Percentiles rank a stretch among this genome's conserved stretches.
Conservation (phyloP, 805 yeast species). For the Monosporozyma yasuniensis region DNA sequence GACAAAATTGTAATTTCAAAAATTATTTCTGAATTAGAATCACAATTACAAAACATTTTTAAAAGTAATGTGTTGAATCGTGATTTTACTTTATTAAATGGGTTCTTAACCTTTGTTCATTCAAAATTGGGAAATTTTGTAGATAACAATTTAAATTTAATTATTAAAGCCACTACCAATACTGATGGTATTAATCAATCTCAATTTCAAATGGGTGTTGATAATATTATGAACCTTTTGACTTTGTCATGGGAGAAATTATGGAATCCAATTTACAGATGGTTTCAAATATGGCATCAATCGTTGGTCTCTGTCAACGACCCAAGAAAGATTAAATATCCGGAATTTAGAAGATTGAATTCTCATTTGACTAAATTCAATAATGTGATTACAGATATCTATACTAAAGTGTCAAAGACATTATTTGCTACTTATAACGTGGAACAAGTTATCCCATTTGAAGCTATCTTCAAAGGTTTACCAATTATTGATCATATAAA, state of each 20-base stretch:
- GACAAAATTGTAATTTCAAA: constrained; percentile 10
- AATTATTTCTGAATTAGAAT: constrained; percentile 13
- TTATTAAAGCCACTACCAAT: not conserved
- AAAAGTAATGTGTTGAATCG: constrained; percentile 19
- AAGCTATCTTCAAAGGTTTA: not conserved
- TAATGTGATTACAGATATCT: constrained; percentile 41
- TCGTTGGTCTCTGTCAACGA: constrained; percentile 10
- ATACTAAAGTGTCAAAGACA: constrained; percentile 31
- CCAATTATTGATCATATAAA: constrained; percentile 7
- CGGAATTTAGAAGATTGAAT: constrained; percentile 50
- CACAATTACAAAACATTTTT: constrained; percentile 19
- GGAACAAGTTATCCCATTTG: constrained; percentile 9
- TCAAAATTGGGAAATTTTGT: constrained; percentile 20
- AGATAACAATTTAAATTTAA: not conserved
- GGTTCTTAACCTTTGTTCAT: constrained; percentile 23
- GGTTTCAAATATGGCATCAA: constrained; percentile 36
- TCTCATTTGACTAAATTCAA: constrained; percentile 43
- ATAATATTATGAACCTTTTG: constrained; percentile 24
- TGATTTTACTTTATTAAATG: constrained; percentile 23
- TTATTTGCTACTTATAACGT: constrained; percentile 8
- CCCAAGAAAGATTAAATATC: constrained; percentile 28
- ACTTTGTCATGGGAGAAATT: constrained; percentile 52
- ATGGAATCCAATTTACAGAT: constrained; percentile 56
- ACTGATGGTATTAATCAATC: constrained; percentile 10
- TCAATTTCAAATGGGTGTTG: constrained; percentile 4